Evolutionary conservation across 2,329 filamentous ascomycete genomes (phyloP), one percentile per base, ranked within the genome.

Genomic region (Scortechinia acanthostroma): DNA sequence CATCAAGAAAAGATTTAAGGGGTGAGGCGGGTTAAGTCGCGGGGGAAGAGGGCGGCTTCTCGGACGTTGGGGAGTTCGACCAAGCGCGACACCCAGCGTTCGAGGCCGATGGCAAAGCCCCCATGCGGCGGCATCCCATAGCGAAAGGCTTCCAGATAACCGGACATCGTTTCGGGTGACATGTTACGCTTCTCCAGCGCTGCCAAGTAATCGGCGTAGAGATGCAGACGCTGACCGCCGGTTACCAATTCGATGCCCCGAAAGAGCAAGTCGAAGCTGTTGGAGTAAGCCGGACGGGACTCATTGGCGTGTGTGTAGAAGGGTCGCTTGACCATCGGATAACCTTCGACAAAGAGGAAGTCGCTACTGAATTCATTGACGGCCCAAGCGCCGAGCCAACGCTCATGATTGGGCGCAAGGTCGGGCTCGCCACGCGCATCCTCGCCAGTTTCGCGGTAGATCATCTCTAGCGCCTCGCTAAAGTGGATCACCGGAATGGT

Each of bases 311-410:
- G 88, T 49, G 91, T 90, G 67, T 96, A 97, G 67, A 95, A 95
- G 3, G 91, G 91, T 22, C 93, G 80, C 16, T 93, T 88, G 28
- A 74, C 73, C 63, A 93, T 82, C 40, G 93, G 93, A 74, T 95
- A 98, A 68, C 96, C 91, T 73, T 97, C 91, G 50, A 98, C 77
- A 19, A 94, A 84, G 70, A 95, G 97, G 70, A 97, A 97, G 69
- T 98, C 93, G 48, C 90, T 93, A 60, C 86, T 79, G 75, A 86
- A 95, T 68, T 95, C 96, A 55, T 88, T 76, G 47, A 88, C 84
- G 53, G 97, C 80, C 42, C 97, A 75, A 21, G 81, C 83, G 47
- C 93, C 93, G 5, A 97, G 82, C n/a, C 80, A 59, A 91, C 86
- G 25, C 68, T 69, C 23, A 91, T 80, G 54, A 90, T 78, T 52